A percentile compares a stretch with the other conserved stretches of the same genome.
Evolutionary conservation across 2,329 filamentous ascomycete genomes (phyloP).

Genomic region (Neopestalotiopsis sp.): DNA sequence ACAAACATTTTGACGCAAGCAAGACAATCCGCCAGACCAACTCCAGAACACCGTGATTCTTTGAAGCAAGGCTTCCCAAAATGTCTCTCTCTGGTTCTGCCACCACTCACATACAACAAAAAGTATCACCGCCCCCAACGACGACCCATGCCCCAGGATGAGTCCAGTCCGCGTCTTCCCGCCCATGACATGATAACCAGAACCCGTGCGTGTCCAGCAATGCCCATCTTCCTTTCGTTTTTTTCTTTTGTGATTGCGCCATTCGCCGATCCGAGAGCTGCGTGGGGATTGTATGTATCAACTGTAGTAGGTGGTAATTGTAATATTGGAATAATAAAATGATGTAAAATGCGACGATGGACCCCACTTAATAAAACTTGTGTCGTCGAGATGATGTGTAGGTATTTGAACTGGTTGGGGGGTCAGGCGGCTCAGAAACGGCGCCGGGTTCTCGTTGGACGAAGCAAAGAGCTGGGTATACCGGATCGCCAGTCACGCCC

Average conservation of each 20-base stretch:
- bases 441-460: background rate
- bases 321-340: slow-evolving; percentile 4
- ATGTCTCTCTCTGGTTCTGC: slow-evolving; percentile 1
- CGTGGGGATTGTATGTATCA: slow-evolving; percentile 26
- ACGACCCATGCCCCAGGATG: background rate
- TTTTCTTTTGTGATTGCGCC: slow-evolving; percentile 44
- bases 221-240: slow-evolving; percentile 33
- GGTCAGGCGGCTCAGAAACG: background rate
- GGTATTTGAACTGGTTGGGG: background rate
- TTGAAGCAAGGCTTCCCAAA: background rate
- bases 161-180: background rate
- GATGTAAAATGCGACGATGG: background rate
- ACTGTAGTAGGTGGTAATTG: background rate
- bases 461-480: slow-evolving; percentile 13
- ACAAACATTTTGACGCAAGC: slow-evolving; percentile 10
- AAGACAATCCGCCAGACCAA: slow-evolving; percentile 1
- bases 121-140: background rate
- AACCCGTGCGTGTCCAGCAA: slow-evolving; percentile 34
- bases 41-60: slow-evolving; percentile 18
- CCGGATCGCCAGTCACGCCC: slow-evolving; percentile 18
- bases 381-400: background rate
- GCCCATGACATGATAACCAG: slow-evolving; percentile 27
- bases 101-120: background rate
- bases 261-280: slow-evolving; percentile 44
- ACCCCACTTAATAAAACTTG: slow-evolving; percentile 3